Evolutionary conservation across 768 basidiomycete genomes (phyloP).

Genomic region (Hericium erinaceus): DNA sequence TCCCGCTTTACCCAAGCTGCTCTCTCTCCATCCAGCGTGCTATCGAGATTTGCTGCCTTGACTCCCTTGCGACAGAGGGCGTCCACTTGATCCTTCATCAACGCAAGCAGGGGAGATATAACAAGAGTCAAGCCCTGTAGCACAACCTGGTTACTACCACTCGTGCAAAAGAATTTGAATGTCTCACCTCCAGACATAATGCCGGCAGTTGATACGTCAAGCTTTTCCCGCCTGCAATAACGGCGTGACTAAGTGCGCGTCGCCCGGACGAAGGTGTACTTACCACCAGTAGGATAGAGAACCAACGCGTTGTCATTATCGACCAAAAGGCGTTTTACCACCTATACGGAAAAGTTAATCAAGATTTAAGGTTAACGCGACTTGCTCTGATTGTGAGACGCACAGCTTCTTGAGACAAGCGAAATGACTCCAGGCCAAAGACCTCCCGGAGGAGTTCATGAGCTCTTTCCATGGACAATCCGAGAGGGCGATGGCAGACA

Average conservation of each 20-base stretch:
- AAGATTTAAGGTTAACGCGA: background rate
- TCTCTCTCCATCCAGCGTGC: slow-evolving; percentile 24
- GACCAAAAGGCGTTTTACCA: slow-evolving; percentile 29
- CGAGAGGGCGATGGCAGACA: no score
- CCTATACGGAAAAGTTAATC: slow-evolving; percentile 14
- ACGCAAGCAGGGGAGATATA: slow-evolving; percentile 26
- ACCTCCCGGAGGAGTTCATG: slow-evolving; percentile 21
- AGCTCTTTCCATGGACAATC: slow-evolving; percentile 27
- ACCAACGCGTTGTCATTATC: slow-evolving; percentile 33
- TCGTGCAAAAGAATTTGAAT: background rate
- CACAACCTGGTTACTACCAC: background rate
- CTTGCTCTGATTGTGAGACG: background rate
- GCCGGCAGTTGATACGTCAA: slow-evolving; percentile 32
- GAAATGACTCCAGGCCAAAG: slow-evolving; percentile 28
- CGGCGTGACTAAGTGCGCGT: no score
- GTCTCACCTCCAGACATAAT: slow-evolving; percentile 26
- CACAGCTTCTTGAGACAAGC: slow-evolving; percentile 30
- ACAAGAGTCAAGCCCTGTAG: slow-evolving; percentile 24
- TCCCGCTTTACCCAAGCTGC: slow-evolving; percentile 26
- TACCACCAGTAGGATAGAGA: slow-evolving; percentile 31
- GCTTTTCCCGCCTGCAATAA: slow-evolving; percentile 26
- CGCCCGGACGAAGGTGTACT: background rate
- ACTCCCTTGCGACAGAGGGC: slow-evolving; percentile 24
- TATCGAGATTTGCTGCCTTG: slow-evolving; percentile 32
- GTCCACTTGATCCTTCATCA: slow-evolving; percentile 34